Percentiles rank a stretch among this genome's conserved stretches.
Conservation (phyloP, 371 early-diverging fungal species). For the Mortierella sp. region DNA sequence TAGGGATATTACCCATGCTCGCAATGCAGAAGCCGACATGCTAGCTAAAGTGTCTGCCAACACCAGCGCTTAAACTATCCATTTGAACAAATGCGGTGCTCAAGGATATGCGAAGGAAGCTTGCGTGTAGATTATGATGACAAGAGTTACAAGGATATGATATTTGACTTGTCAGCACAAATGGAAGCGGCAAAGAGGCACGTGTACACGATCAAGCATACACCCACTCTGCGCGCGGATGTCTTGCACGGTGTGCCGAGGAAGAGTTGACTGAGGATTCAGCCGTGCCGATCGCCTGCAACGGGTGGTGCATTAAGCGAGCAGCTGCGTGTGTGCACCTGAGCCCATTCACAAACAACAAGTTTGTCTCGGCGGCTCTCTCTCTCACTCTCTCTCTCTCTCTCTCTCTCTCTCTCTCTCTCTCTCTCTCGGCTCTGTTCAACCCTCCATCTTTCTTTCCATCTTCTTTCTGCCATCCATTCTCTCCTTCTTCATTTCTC, state of each 20-base stretch:
- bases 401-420: too few species aligned
- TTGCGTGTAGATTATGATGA: not conserved
- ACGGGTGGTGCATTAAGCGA: not conserved
- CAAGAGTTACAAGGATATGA: not conserved
- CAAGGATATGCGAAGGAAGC: not conserved
- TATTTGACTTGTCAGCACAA: not conserved
- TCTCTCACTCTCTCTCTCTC: too few species aligned
- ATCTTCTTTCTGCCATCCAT: not conserved
- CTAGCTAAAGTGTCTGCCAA: not conserved
- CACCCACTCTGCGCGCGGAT: too few species aligned
- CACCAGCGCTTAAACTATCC: not conserved
- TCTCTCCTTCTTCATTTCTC: not conserved
- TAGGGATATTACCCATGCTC: too few species aligned
- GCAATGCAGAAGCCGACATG: not conserved
- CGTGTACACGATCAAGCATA: not conserved
- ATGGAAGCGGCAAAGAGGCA: not conserved
- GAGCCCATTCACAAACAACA: not conserved
- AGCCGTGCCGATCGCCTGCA: constrained; percentile 3
- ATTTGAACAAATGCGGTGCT: not conserved
- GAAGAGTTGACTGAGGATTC: not conserved
- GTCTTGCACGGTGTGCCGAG: not conserved
- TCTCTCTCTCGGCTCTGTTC: not conserved
- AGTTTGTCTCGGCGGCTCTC: not conserved
- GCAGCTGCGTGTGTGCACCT: not conserved
- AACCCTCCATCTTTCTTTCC: not conserved